These are phyloP conservation scores for Podospora fimiseda DNA, from an alignment of 495 filamentous ascomycete genomes.

Conservation along the genomic window DNA sequence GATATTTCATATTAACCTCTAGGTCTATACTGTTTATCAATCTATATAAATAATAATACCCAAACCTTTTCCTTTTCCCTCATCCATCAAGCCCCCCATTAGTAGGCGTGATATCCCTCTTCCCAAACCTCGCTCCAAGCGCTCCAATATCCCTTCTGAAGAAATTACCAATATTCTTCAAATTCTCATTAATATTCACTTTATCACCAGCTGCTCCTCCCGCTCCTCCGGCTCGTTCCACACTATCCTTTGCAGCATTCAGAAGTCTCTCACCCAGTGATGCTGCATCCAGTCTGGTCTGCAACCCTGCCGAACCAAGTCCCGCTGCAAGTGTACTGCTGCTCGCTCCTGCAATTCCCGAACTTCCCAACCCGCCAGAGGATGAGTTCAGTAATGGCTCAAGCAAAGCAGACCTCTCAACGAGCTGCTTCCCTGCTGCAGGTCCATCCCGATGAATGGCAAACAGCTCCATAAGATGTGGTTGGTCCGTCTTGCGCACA, in stretches of 20 bases:
- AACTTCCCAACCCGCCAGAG: constrained; percentile 7
- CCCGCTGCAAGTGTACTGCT: constrained; percentile 14
- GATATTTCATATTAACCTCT: background rate
- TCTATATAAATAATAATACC: background rate
- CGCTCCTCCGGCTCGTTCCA: constrained; percentile 64
- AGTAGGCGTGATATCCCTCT: constrained; percentile 37
- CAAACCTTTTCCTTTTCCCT: background rate
- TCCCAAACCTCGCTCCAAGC: constrained; percentile 66
- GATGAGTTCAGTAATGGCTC: constrained; percentile 50
- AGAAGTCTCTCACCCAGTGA: constrained; percentile 66
- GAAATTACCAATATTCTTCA: constrained; percentile 94
- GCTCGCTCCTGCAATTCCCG: background rate
- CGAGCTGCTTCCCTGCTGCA: constrained; percentile 51
- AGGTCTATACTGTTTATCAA: background rate
- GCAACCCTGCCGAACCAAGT: constrained; percentile 39
- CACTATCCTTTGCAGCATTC: constrained; percentile 83
- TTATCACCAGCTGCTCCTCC: constrained; percentile 60
- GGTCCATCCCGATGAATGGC: constrained; percentile 65
- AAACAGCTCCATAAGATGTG: constrained; percentile 81
- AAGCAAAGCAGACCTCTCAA: constrained; percentile 53
- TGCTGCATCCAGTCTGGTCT: constrained; percentile 71
- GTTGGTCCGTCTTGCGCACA: constrained; percentile 75
- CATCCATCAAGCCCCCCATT: constrained; percentile 9
- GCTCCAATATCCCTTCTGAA: constrained; percentile 84
- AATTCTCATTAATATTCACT: constrained; percentile 75